Evolutionary conservation across 306 rosid species (phyloP).

Genomic region (Ammopiptanthus mongolicus): DNA sequence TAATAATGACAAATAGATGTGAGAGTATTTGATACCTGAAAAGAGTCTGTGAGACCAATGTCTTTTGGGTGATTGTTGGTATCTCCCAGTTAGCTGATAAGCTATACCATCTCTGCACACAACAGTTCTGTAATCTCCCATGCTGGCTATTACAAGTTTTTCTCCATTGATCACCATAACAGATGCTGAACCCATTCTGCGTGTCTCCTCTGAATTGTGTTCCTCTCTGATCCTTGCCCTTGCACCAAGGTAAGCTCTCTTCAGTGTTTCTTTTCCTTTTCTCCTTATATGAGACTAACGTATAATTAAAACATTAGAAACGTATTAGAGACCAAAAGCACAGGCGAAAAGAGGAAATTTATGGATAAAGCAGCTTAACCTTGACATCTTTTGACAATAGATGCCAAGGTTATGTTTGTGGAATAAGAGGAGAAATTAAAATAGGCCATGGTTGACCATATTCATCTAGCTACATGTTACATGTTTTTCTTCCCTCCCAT

Average conservation of each 20-base stretch:
- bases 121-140: constrained; percentile 72
- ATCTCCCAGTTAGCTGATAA: constrained; percentile 33
- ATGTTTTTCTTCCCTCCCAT: too few species aligned
- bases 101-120: constrained; percentile 78
- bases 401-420: too few species aligned
- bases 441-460: too few species aligned
- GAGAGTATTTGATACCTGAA: constrained; percentile 35
- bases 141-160: constrained; percentile 60
- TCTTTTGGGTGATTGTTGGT: constrained; percentile 20
- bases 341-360: too few species aligned
- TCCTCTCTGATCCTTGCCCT: constrained; percentile 44
- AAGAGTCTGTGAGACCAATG: constrained; percentile 59
- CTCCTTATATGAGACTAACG: constrained; percentile 44
- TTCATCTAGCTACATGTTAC: too few species aligned
- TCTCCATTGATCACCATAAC: constrained; percentile 66
- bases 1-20: neutral
- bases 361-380: too few species aligned
- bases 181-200: constrained; percentile 49
- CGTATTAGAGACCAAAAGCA: too few species aligned
- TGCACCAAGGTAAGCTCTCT: constrained; percentile 58
- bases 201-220: constrained; percentile 27
- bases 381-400: too few species aligned
- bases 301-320: neutral
- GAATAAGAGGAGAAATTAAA: too few species aligned
- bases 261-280: constrained; percentile 56